phyloP scores from a whole-genome alignment of 2,329 filamentous ascomycete genomes.

The Magnaporthiopsis incrustans region DNA sequence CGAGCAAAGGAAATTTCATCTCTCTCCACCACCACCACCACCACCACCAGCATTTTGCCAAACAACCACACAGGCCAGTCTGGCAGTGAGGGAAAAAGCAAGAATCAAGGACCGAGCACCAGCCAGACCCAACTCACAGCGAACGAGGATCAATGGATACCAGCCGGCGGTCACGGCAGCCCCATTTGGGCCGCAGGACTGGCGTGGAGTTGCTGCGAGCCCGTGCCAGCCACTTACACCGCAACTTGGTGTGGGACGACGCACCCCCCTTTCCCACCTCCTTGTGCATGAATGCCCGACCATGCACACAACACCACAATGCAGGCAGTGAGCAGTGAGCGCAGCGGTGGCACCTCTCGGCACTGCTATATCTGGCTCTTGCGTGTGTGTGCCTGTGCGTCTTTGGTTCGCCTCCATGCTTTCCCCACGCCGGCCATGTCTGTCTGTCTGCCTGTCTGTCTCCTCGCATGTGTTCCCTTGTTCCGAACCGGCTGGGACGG shows the following conservation, averaged over 20 bases:
- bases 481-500: no score
- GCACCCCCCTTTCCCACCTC: neutral
- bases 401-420: neutral
- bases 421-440: neutral
- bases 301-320: neutral
- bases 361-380: neutral
- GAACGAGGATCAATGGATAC: neutral
- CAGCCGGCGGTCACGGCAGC: neutral
- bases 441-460: no score
- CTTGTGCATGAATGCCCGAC: neutral
- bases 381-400: neutral
- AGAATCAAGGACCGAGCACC: neutral
- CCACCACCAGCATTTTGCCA: neutral
- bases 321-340: neutral
- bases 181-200: neutral
- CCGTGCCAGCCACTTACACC: constrained; percentile 4
- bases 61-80: neutral
- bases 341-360: neutral
- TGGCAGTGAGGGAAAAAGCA: neutral
- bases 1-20: neutral
- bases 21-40: neutral
- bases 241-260: neutral
- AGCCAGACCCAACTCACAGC: no score
- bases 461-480: neutral
- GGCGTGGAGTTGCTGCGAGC: neutral